Conservation (phyloP, 306 rosid genomes). For the Begonia fuchsioides region DNA sequence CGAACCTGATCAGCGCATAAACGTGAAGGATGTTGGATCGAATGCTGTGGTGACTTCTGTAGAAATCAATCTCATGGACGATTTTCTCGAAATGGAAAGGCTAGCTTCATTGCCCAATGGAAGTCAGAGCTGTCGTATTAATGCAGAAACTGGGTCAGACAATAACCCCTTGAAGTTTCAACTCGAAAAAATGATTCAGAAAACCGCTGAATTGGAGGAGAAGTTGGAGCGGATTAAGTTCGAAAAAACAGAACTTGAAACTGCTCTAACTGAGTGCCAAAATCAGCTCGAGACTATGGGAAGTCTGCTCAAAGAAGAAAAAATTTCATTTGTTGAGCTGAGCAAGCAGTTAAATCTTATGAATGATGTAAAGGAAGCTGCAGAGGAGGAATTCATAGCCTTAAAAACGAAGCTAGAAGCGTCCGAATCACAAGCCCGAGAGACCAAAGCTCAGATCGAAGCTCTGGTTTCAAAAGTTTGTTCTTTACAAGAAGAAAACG, state of each 20-base stretch:
- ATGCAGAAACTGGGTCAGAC: slow-evolving; percentile 18
- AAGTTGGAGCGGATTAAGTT: slow-evolving; percentile 29
- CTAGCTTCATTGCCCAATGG: slow-evolving; percentile 45
- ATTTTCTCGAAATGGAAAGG: slow-evolving; percentile 84
- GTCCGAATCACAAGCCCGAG: slow-evolving; percentile 33
- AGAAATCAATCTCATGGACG: slow-evolving; percentile 79
- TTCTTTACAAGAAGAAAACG: slow-evolving; percentile 39
- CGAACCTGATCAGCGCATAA: slow-evolving; percentile 25
- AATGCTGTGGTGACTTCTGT: slow-evolving; percentile 24
- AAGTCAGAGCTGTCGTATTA: slow-evolving; percentile 19
- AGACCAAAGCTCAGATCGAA: slow-evolving; percentile 24
- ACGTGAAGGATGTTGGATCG: slow-evolving; percentile 6
- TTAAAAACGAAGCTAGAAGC: slow-evolving; percentile 25
- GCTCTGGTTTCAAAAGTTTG: slow-evolving; percentile 25
- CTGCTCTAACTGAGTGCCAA: slow-evolving; percentile 24
- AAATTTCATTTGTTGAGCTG: slow-evolving; percentile 31
- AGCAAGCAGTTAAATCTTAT: slow-evolving; percentile 31
- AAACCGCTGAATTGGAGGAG: slow-evolving; percentile 32
- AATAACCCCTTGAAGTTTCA: slow-evolving; percentile 19
- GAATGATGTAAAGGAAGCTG: slow-evolving; percentile 29
- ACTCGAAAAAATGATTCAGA: slow-evolving; percentile 30
- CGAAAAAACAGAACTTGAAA: slow-evolving; percentile 33
- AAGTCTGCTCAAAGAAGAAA: slow-evolving; percentile 27
- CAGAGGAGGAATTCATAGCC: slow-evolving; percentile 33
- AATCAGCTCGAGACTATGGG: slow-evolving; percentile 34